A percentile compares a stretch with the other conserved stretches of the same genome.
These are phyloP conservation scores for Vinca minor DNA, from an alignment of 257 asterid genomes.

Conservation along the genomic window DNA sequence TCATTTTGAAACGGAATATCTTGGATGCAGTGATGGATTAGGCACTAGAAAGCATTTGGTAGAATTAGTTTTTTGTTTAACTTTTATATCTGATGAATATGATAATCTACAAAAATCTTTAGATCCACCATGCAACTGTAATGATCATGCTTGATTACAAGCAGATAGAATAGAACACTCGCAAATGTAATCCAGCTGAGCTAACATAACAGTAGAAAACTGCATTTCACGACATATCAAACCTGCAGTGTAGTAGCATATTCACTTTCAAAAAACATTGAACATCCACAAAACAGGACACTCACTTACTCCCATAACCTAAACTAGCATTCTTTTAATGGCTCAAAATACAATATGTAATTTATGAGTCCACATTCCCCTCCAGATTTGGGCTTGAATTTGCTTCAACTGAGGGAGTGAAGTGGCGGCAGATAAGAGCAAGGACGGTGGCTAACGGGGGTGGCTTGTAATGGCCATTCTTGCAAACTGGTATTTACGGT, in stretches of 20 bases:
- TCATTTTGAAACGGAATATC: neutral
- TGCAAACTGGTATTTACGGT: too few species aligned
- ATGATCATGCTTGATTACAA: conserved; percentile 70
- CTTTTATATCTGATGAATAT: neutral
- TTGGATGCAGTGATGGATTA: neutral
- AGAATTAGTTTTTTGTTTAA: neutral
- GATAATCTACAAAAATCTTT: conserved; percentile 6
- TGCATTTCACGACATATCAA: conserved; percentile 40
- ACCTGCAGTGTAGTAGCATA: too few species aligned
- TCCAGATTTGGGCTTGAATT: too few species aligned
- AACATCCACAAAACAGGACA: conserved; percentile 67
- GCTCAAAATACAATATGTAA: too few species aligned
- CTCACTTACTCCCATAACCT: too few species aligned
- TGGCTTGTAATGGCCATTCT: too few species aligned
- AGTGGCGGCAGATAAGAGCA: too few species aligned
- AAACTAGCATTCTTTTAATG: conserved; percentile 45
- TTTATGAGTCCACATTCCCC: too few species aligned
- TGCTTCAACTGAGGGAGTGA: too few species aligned
- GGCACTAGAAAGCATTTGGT: neutral
- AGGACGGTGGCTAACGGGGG: too few species aligned
- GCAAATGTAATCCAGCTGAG: conserved; percentile 71
- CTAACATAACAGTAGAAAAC: conserved; percentile 49
- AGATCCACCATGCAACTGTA: conserved; percentile 84
- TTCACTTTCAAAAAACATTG: conserved; percentile 54
- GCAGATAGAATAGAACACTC: conserved; percentile 59